phyloP scores from a whole-genome alignment of 2,329 filamentous ascomycete species.

The Fusarium sp. region DNA sequence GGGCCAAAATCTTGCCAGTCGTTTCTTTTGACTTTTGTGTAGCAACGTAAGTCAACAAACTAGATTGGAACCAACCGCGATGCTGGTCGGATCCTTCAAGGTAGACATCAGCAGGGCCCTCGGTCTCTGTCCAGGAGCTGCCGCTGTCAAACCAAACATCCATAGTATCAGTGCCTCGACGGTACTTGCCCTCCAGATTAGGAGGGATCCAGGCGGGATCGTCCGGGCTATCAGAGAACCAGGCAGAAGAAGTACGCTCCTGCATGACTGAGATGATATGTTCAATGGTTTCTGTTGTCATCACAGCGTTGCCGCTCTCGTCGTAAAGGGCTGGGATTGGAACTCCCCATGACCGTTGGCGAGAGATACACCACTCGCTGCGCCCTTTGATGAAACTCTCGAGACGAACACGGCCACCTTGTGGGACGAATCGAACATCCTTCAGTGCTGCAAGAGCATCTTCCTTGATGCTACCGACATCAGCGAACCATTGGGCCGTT shows the following conservation, averaged over 20 bases:
- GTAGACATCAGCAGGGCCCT: conserved; percentile 80
- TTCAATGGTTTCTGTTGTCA: conserved; percentile 80
- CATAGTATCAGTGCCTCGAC: conserved; percentile 93
- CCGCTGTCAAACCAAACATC: conserved; percentile 99
- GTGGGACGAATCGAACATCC: conserved; percentile 81
- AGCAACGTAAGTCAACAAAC: conserved; percentile 86
- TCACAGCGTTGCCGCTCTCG: conserved; percentile 76
- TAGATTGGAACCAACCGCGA: conserved; percentile 98
- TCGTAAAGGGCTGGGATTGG: conserved; percentile 93
- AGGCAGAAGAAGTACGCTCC: conserved; percentile 85
- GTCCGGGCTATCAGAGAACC: conserved; percentile 86
- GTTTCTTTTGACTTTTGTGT: conserved; percentile 58
- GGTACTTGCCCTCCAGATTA: conserved; percentile 69
- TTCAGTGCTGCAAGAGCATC: conserved; percentile 76
- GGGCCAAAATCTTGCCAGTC: conserved; percentile 58
- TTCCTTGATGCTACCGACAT: conserved; percentile 84
- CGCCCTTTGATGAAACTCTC: conserved; percentile 88
- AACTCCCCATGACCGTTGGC: conserved; percentile 95
- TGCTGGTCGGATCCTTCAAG: conserved; percentile 96
- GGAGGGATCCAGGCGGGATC: conserved; percentile 82
- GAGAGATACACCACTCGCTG: conserved; percentile 97
- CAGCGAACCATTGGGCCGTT: conserved; percentile 97
- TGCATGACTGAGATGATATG: conserved; percentile 86
- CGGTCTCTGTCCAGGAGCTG: conserved; percentile 82
- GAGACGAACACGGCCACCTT: conserved; percentile 77